These are phyloP conservation scores for Botrytis aclada DNA, from an alignment of 2,329 filamentous ascomycete genomes.

Conservation along the genomic window DNA sequence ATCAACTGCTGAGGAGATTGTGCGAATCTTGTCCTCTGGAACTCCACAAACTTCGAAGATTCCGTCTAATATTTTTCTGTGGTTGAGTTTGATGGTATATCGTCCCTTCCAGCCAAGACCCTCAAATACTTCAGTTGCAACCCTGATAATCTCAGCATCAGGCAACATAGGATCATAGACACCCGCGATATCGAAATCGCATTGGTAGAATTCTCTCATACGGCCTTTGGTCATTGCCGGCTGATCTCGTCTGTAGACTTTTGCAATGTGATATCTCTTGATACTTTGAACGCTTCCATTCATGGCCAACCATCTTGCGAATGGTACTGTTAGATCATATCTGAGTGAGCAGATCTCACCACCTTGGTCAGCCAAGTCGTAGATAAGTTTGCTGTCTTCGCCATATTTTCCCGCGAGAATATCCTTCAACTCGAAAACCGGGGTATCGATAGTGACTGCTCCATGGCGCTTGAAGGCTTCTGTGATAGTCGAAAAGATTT, in stretches of 20 bases:
- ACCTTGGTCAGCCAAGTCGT: constrained; percentile 83
- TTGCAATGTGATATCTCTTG: constrained; percentile 93
- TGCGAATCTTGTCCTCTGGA: constrained; percentile 78
- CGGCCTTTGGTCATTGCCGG: constrained; percentile 86
- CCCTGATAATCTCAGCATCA: constrained; percentile 83
- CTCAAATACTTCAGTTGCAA: constrained; percentile 82
- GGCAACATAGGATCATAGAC: constrained; percentile 86
- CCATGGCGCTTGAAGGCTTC: constrained; percentile 82
- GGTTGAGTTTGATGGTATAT: constrained; percentile 85
- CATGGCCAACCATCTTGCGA: constrained; percentile 91
- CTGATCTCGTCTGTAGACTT: constrained; percentile 81
- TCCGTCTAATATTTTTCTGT: constrained; percentile 90
- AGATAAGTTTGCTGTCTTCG: constrained; percentile 89
- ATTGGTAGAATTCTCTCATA: constrained; percentile 96
- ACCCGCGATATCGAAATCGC: constrained; percentile 93
- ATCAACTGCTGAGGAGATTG: constrained; percentile 90
- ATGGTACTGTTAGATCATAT: constrained; percentile 86
- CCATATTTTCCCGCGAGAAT: constrained; percentile 88
- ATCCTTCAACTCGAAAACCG: constrained; percentile 82
- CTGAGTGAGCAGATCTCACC: constrained; percentile 81
- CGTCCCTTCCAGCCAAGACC: constrained; percentile 66
- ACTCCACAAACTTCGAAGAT: constrained; percentile 91
- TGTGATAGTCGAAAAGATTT: constrained; percentile 73
- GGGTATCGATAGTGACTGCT: constrained; percentile 74
- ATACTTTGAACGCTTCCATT: constrained; percentile 74